Conservation (phyloP, 257 asterid genomes). For the Jacaranda mimosifolia region DNA sequence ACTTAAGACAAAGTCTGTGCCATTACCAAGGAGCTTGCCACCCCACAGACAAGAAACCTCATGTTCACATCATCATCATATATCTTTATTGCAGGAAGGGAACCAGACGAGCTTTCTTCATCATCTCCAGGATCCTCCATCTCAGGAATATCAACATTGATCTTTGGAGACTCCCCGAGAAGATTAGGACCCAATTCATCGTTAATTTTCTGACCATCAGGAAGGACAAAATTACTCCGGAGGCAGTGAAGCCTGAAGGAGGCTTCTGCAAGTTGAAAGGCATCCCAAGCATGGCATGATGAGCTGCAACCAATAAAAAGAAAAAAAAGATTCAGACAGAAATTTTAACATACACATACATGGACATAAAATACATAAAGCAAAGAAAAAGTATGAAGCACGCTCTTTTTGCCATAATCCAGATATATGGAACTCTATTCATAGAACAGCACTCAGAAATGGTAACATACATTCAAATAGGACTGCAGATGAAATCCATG, state of each 20-base stretch:
- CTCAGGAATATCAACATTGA: slow-evolving; percentile 70
- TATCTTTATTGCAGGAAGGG: slow-evolving; percentile 85
- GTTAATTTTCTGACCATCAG: slow-evolving; percentile 48
- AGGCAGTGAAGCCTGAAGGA: slow-evolving; percentile 86
- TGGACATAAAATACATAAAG: neutral
- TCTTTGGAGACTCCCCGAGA: slow-evolving; percentile 86
- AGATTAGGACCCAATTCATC: slow-evolving; percentile 71
- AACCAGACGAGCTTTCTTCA: slow-evolving; percentile 78
- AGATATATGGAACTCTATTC: too few relatives aligned
- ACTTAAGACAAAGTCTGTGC: slow-evolving; percentile 1
- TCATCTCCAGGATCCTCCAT: slow-evolving; percentile 72
- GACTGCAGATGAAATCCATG: too few relatives aligned
- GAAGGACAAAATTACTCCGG: slow-evolving; percentile 54
- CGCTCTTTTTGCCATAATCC: neutral
- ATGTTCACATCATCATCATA: slow-evolving; percentile 83
- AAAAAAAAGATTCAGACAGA: slow-evolving; percentile 20
- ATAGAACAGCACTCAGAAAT: too few relatives aligned
- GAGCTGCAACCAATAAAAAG: slow-evolving; percentile 68
- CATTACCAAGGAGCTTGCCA: slow-evolving; percentile 73
- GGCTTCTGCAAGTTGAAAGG: slow-evolving; percentile 93
- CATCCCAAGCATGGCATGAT: slow-evolving; percentile 92
- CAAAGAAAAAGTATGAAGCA: neutral
- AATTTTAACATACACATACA: neutral
- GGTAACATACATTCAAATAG: too few relatives aligned
- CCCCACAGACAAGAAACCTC: slow-evolving; percentile 93